A percentile compares a stretch with the other conserved stretches of the same genome.
Evolutionary conservation across 345 rosid species (phyloP).

Genomic region (Ceriops zippeliana): DNA sequence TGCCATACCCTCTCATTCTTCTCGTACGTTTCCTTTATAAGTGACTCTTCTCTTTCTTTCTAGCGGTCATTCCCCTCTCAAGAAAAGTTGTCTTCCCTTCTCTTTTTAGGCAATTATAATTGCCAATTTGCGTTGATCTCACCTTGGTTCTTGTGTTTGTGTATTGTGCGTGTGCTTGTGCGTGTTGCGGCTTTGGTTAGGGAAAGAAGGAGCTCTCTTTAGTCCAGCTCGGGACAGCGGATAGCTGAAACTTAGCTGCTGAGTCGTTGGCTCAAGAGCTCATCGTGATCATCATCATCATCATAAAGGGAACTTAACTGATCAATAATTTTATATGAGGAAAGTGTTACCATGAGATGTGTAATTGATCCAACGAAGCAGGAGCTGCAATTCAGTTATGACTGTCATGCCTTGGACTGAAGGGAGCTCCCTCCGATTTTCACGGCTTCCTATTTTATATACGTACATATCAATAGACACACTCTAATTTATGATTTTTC

Average conservation of each 20-base stretch:
- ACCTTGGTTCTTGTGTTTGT: neutral
- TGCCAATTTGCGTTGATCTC: no score
- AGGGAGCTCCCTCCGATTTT: constrained; percentile 44
- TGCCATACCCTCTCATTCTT: neutral
- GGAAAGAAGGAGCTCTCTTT: constrained; percentile 36
- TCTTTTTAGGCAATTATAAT: no score
- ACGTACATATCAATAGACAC: no score
- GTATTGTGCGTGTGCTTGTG: neutral
- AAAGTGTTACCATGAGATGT: constrained; percentile 11
- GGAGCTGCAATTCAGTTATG: constrained; percentile 37
- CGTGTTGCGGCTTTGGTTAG: no score
- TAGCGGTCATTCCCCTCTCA: no score
- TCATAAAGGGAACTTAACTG: neutral
- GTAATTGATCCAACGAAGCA: constrained; percentile 43
- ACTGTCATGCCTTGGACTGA: constrained; percentile 53
- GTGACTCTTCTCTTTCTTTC: no score
- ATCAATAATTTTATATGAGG: no score
- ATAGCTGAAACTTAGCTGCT: constrained; percentile 38
- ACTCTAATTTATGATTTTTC: no score
- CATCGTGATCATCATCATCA: constrained; percentile 14
- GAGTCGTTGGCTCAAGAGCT: constrained; percentile 46
- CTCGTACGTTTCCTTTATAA: constrained; percentile 1
- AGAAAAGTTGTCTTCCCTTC: no score
- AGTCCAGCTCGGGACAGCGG: constrained; percentile 38
- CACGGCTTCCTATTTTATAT: no score